These are phyloP conservation scores for Allomyces arbusculus DNA, from an alignment of 192 early-diverging fungal genomes.

Conservation along the genomic window DNA sequence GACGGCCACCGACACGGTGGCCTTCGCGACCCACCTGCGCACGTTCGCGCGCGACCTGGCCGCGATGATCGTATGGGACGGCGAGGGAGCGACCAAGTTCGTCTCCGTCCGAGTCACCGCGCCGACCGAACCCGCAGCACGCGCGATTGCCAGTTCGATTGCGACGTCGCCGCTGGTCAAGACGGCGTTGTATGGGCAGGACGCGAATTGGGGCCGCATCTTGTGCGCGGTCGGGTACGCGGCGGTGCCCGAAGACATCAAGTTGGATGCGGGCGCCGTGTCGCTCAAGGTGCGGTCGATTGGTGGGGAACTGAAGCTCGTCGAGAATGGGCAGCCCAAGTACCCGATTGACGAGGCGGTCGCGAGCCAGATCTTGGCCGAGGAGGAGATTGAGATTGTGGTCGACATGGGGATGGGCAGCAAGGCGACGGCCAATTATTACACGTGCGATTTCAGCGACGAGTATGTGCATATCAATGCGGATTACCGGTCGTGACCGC, in stretches of 20 bases:
- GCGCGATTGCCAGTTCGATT: slow-evolving; percentile 63
- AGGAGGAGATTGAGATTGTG: slow-evolving; percentile 62
- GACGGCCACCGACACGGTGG: slow-evolving; percentile 28
- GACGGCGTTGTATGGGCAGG: slow-evolving; percentile 85
- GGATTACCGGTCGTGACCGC: slow-evolving; percentile 63
- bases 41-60: slow-evolving; percentile 73
- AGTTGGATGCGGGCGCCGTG: slow-evolving; percentile 54
- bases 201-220: slow-evolving; percentile 96
- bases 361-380: slow-evolving; percentile 59
- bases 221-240: slow-evolving; percentile 78
- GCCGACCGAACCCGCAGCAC: slow-evolving; percentile 47
- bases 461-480: slow-evolving; percentile 90
- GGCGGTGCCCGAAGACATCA: slow-evolving; percentile 36
- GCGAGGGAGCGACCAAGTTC: slow-evolving; percentile 96
- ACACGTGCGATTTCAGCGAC: slow-evolving; percentile 86
- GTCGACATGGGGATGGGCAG: slow-evolving; percentile 61
- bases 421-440: slow-evolving; percentile 54
- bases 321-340: slow-evolving; percentile 61
- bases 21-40: slow-evolving; percentile 52
- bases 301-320: slow-evolving; percentile 39
- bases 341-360: slow-evolving; percentile 55
- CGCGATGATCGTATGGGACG: slow-evolving; percentile 77
- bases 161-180: slow-evolving; percentile 86
- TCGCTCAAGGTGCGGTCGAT: slow-evolving; percentile 43
- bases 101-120: slow-evolving; percentile 72